phyloP scores from a whole-genome alignment of 805 yeast genomes.

The Suhomyces xylopsoci region DNA sequence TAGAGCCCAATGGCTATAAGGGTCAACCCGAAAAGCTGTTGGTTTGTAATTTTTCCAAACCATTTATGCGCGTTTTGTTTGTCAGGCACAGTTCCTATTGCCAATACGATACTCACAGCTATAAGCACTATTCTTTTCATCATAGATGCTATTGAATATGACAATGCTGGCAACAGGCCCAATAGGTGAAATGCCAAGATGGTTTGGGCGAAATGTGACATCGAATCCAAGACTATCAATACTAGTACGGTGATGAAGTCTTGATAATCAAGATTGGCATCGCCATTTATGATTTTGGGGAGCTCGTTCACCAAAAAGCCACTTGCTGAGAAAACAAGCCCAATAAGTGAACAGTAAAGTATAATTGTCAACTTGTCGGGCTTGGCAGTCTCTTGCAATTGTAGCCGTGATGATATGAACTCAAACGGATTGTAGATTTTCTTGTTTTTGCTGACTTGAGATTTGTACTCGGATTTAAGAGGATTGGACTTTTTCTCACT shows the following conservation, averaged over 20 bases:
- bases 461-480: slow-evolving; percentile 8
- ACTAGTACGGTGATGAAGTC: slow-evolving; percentile 38
- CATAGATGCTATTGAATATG: slow-evolving; percentile 83
- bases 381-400: slow-evolving; percentile 30
- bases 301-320: slow-evolving; percentile 70
- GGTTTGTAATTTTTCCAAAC: slow-evolving; percentile 37
- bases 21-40: slow-evolving; percentile 48
- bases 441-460: slow-evolving; percentile 15
- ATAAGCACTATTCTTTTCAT: slow-evolving; percentile 86
- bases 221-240: slow-evolving; percentile 61
- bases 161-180: slow-evolving; percentile 78
- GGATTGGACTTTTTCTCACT: slow-evolving; percentile 17
- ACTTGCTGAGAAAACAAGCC: slow-evolving; percentile 67
- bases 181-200: slow-evolving; percentile 76
- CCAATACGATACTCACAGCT: slow-evolving; percentile 62
- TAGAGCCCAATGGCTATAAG: slow-evolving; percentile 56
- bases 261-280: slow-evolving; percentile 7
- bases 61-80: slow-evolving; percentile 15
- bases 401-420: slow-evolving; percentile 10
- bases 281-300: slow-evolving; percentile 19
- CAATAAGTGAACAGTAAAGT: slow-evolving; percentile 73
- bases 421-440: slow-evolving; percentile 21
- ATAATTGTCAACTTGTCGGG: slow-evolving; percentile 82
- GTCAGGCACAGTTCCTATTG: slow-evolving; percentile 30
- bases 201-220: slow-evolving; percentile 77